Conservation (phyloP, 2,329 filamentous ascomycete genomes). For the Phialocephala sp. region DNA sequence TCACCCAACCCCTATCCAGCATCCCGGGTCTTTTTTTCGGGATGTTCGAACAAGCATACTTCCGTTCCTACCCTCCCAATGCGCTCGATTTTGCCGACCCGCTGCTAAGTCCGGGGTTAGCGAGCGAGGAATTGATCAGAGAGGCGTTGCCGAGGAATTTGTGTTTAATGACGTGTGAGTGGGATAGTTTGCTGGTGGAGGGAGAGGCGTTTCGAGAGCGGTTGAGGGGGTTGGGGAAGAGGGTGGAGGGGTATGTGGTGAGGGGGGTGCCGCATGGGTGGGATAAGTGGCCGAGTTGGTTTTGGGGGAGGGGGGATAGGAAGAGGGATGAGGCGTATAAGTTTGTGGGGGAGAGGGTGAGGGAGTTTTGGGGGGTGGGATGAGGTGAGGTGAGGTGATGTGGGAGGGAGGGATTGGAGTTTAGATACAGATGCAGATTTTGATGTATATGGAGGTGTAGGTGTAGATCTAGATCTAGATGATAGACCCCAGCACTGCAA, state of each 20-base stretch:
- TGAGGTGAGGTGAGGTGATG: too few relatives aligned
- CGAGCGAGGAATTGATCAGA: constrained; percentile 28
- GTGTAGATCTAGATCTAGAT: neutral
- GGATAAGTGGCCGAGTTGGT: constrained; percentile 35
- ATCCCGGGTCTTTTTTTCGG: constrained; percentile 10
- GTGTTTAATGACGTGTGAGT: constrained; percentile 34
- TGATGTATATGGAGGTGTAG: neutral
- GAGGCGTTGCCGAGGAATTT: constrained; percentile 31
- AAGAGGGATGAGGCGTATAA: constrained; percentile 33
- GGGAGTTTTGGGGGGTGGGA: constrained; percentile 20
- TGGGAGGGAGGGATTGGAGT: too few relatives aligned
- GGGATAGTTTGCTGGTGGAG: constrained; percentile 34
- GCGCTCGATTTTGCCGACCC: constrained; percentile 20
- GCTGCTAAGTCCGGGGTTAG: constrained; percentile 30
- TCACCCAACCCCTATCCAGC: constrained; percentile 8
- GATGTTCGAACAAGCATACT: constrained; percentile 31
- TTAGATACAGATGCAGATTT: too few relatives aligned
- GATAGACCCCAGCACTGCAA: neutral
- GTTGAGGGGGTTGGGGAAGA: constrained; percentile 32
- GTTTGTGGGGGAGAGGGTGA: constrained; percentile 26
- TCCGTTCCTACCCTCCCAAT: constrained; percentile 13
- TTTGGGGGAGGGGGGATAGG: constrained; percentile 19
- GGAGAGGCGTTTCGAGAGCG: constrained; percentile 33
- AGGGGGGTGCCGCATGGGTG: constrained; percentile 34
- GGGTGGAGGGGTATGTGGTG: constrained; percentile 32